Percentiles rank a stretch among this genome's conserved stretches.
Evolutionary conservation across 176 grass and related monocot genomes (phyloP).

Genomic region (Oryza australiensis): DNA sequence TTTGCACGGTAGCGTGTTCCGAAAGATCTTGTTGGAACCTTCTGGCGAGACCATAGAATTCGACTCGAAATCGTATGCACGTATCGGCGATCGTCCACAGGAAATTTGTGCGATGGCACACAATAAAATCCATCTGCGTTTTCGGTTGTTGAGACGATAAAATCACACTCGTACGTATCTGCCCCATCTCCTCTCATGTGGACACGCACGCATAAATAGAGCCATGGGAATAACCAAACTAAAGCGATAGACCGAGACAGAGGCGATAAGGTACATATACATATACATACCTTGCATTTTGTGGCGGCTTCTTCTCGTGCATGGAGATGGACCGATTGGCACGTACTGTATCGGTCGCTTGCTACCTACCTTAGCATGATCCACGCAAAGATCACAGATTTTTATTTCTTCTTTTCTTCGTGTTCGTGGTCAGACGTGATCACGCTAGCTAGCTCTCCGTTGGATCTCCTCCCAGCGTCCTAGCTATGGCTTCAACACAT

Average conservation of each 20-base stretch:
- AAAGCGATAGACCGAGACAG: neutral
- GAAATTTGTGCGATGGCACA: neutral
- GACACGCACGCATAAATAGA: neutral
- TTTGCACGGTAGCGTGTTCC: no score
- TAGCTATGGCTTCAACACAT: no score
- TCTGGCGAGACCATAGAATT: neutral
- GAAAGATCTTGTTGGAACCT: no score
- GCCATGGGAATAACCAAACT: no score
- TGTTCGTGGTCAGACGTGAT: neutral
- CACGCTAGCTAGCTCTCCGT: no score
- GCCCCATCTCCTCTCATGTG: no score
- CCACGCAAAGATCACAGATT: neutral
- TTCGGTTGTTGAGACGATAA: neutral
- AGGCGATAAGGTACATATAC: neutral
- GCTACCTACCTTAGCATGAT: neutral
- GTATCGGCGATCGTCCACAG: no score
- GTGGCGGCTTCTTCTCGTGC: neutral
- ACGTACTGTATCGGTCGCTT: neutral
- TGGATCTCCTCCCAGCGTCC: no score
- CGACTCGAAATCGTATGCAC: neutral
- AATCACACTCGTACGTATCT: no score
- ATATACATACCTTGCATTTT: neutral
- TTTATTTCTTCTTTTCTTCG: neutral
- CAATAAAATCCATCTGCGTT: neutral
- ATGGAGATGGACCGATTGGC: neutral